These are phyloP conservation scores for Imleria badia DNA, from an alignment of 768 basidiomycete species.

Conservation along the genomic window DNA sequence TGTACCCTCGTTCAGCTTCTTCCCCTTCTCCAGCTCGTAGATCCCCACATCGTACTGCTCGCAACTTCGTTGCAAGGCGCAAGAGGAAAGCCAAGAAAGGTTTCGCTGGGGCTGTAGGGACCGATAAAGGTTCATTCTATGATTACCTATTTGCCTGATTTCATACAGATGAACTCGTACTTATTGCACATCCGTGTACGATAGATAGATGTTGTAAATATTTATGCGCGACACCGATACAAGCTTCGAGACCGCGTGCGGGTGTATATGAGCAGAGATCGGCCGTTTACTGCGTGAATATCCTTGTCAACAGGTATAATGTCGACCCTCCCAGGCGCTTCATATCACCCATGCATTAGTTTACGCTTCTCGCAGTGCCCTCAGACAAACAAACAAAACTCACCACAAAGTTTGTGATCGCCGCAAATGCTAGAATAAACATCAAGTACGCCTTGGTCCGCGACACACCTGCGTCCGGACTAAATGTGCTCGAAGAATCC, in stretches of 20 bases:
- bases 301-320: slow-evolving; percentile 47
- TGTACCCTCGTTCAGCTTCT: slow-evolving; percentile 43
- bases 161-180: neutral
- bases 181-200: neutral
- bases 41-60: slow-evolving; percentile 25
- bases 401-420: slow-evolving; percentile 68
- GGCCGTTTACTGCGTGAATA: slow-evolving; percentile 47
- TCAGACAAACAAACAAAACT: slow-evolving; percentile 13
- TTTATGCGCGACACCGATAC: too few species aligned
- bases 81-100: slow-evolving; percentile 14
- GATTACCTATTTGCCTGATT: slow-evolving; percentile 45
- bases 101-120: slow-evolving; percentile 15
- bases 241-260: too few species aligned
- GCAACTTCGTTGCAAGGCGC: slow-evolving; percentile 13
- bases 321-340: slow-evolving; percentile 63
- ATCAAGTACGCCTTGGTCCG: slow-evolving; percentile 74
- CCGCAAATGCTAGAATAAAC: slow-evolving; percentile 80
- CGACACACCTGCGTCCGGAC: slow-evolving; percentile 42
- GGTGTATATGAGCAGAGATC: neutral
- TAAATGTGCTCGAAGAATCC: slow-evolving; percentile 60
- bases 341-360: neutral
- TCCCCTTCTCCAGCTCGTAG: slow-evolving; percentile 55
- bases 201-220: too few species aligned
- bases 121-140: slow-evolving; percentile 35
- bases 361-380: neutral